Evolutionary conservation across 2,329 filamentous ascomycete species (phyloP).

Genomic region (Pseudodiploospora longispora): DNA sequence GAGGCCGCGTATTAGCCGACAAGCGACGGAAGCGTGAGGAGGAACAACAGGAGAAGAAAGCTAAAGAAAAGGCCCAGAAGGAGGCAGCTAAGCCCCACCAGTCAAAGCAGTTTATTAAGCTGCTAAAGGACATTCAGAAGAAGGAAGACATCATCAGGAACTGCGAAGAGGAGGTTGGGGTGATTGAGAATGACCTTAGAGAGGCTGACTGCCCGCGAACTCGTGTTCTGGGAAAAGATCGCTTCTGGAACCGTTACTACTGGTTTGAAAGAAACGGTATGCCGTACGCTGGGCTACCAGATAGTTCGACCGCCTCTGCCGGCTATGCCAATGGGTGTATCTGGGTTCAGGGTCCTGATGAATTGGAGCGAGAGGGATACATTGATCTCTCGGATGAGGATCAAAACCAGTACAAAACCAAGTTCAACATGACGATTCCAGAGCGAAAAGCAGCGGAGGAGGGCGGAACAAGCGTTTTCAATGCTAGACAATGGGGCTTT

Average conservation of each 20-base stretch:
- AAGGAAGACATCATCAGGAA: slow-evolving; percentile 72
- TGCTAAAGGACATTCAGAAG: slow-evolving; percentile 82
- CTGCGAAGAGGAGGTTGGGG: slow-evolving; percentile 76
- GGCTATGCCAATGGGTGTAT: slow-evolving; percentile 90
- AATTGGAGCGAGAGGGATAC: slow-evolving; percentile 77
- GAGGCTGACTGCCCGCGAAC: slow-evolving; percentile 92
- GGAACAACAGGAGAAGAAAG: slow-evolving; percentile 63
- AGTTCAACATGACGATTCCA: slow-evolving; percentile 73
- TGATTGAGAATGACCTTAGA: slow-evolving; percentile 83
- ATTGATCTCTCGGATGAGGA: slow-evolving; percentile 68
- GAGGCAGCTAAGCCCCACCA: slow-evolving; percentile 64
- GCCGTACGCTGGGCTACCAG: slow-evolving; percentile 83
- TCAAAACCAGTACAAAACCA: slow-evolving; percentile 65
- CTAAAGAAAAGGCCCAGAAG: slow-evolving; percentile 60
- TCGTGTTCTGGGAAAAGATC: slow-evolving; percentile 81
- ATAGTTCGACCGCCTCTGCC: slow-evolving; percentile 78
- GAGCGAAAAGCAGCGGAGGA: slow-evolving; percentile 84
- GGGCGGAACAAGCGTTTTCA: slow-evolving; percentile 67
- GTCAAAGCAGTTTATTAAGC: slow-evolving; percentile 79
- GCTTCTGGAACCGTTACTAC: slow-evolving; percentile 98
- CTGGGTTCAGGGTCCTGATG: slow-evolving; percentile 93
- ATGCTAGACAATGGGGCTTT: slow-evolving; percentile 82
- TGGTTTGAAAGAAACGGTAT: slow-evolving; percentile 99
- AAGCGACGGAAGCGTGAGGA: slow-evolving; percentile 71
- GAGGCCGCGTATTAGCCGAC: slow-evolving; percentile 51